These are phyloP conservation scores for Aspergillus floridensis DNA, from an alignment of 2,329 filamentous ascomycete species.

Conservation along the genomic window DNA sequence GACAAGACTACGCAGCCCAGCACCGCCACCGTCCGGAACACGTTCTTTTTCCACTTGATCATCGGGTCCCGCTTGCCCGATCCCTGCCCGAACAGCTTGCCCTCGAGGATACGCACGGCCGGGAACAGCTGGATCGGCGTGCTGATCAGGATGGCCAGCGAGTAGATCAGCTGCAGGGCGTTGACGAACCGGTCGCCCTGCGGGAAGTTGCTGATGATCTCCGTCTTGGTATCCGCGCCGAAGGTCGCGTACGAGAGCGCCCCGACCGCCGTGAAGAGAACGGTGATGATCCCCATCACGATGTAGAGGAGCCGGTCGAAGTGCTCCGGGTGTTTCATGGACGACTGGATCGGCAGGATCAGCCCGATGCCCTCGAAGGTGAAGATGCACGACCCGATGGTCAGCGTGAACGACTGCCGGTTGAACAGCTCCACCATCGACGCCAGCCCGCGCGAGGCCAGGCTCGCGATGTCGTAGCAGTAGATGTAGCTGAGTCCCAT, in stretches of 20 bases:
- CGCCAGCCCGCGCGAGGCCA: conserved; percentile 64
- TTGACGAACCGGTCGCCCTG: conserved; percentile 93
- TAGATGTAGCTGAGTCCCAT: conserved; percentile 88
- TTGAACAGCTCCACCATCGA: conserved; percentile 90
- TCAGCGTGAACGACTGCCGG: conserved; percentile 82
- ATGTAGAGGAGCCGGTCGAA: conserved; percentile 81
- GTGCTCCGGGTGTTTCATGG: conserved; percentile 83
- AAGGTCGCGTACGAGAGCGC: conserved; percentile 92
- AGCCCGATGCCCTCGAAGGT: conserved; percentile 95
- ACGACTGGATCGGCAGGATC: conserved; percentile 94
- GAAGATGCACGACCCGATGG: conserved; percentile 96
- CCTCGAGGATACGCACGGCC: conserved; percentile 90
- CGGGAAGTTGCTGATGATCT: conserved; percentile 89
- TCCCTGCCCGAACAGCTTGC: conserved; percentile 82
- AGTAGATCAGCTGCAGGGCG: conserved; percentile 90
- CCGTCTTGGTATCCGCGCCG: conserved; percentile 88
- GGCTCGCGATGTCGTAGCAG: conserved; percentile 85
- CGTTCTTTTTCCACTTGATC: conserved; percentile 99
- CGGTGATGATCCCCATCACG: conserved; percentile 91
- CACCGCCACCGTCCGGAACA: conserved; percentile 87
- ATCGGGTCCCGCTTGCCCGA: conserved; percentile 91
- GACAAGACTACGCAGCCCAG: conserved; percentile 79
- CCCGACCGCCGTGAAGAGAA: conserved; percentile 84
- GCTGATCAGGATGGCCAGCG: conserved; percentile 83
- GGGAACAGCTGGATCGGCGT: conserved; percentile 95